Percentiles rank a stretch among this genome's conserved stretches.
phyloP scores from a whole-genome alignment of 345 rosid genomes.

The Salix exigua region DNA sequence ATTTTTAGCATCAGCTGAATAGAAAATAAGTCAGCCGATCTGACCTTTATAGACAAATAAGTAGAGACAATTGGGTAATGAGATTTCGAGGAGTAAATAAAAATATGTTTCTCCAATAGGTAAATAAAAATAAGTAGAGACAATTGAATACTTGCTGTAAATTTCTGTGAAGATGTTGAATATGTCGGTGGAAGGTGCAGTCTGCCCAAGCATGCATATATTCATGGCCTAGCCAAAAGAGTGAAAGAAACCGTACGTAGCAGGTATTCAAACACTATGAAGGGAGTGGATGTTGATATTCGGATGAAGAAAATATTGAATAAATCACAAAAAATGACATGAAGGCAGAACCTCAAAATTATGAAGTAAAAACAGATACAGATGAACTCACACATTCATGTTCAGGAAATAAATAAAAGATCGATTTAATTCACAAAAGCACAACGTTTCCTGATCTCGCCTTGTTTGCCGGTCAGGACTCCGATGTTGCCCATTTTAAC shows the following conservation, averaged over 20 bases:
- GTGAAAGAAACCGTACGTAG: no score
- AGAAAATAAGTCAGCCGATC: no score
- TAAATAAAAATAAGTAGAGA: no score
- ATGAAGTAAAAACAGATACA: neutral
- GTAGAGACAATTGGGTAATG: no score
- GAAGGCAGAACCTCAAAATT: neutral
- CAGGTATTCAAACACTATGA: neutral
- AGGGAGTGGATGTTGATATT: neutral
- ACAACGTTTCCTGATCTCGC: conserved; percentile 22
- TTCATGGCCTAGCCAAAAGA: no score
- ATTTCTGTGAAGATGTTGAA: neutral
- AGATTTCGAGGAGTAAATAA: no score
- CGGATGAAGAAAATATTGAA: neutral
- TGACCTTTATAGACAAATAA: no score
- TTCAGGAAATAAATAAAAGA: no score
- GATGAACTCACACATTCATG: no score
- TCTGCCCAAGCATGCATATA: no score
- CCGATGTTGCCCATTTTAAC: conserved; percentile 12
- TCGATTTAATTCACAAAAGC: conserved; percentile 7
- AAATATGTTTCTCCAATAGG: neutral
- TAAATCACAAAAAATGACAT: neutral
- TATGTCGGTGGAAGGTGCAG: neutral
- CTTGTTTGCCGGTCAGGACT: conserved; percentile 21
- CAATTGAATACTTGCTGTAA: neutral
- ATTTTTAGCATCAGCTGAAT: no score